These are phyloP conservation scores for Geotrichum macrosporum DNA, from an alignment of 1,139 yeast genomes.

Conservation along the genomic window DNA sequence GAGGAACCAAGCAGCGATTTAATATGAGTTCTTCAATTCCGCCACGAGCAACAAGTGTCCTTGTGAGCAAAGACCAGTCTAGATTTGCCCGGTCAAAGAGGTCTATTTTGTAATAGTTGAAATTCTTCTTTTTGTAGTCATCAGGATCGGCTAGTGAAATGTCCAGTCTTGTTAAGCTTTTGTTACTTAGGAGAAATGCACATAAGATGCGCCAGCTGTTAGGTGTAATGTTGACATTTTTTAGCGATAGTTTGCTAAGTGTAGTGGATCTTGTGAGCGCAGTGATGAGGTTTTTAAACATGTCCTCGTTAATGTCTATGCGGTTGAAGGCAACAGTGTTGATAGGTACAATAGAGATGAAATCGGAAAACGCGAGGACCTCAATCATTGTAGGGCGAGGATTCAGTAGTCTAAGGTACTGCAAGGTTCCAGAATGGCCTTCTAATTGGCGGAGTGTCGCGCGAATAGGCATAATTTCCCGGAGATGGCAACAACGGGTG, in stretches of 20 bases:
- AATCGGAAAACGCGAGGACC: slow-evolving; percentile 81
- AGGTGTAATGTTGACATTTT: slow-evolving; percentile 71
- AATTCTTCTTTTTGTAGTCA: slow-evolving; percentile 16
- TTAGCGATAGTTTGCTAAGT: slow-evolving; percentile 66
- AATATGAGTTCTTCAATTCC: slow-evolving; percentile 81
- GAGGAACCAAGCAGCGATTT: slow-evolving; percentile 69
- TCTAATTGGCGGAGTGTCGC: slow-evolving; percentile 83
- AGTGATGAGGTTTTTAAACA: slow-evolving; percentile 61
- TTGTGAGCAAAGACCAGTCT: slow-evolving; percentile 72
- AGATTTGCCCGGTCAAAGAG: slow-evolving; percentile 54
- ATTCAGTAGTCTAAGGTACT: slow-evolving; percentile 71
- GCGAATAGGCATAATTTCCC: slow-evolving; percentile 90
- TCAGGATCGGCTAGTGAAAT: slow-evolving; percentile 17
- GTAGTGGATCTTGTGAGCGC: slow-evolving; percentile 57
- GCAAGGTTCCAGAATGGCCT: slow-evolving; percentile 68
- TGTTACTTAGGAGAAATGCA: slow-evolving; percentile 59
- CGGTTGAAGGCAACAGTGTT: slow-evolving; percentile 77
- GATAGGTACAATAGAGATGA: slow-evolving; percentile 77
- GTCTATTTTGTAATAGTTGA: slow-evolving; percentile 19
- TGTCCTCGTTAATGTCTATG: slow-evolving; percentile 71
- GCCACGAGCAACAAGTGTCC: slow-evolving; percentile 54
- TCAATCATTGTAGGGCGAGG: slow-evolving; percentile 91
- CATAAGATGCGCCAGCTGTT: slow-evolving; percentile 73
- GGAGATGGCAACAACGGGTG: slow-evolving; percentile 85
- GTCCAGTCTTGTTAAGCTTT: slow-evolving; percentile 61